Evolutionary conservation across 2,329 filamentous ascomycete species (phyloP), one percentile per base, ranked within the genome.

Genomic region (Penicillium sp.): DNA sequence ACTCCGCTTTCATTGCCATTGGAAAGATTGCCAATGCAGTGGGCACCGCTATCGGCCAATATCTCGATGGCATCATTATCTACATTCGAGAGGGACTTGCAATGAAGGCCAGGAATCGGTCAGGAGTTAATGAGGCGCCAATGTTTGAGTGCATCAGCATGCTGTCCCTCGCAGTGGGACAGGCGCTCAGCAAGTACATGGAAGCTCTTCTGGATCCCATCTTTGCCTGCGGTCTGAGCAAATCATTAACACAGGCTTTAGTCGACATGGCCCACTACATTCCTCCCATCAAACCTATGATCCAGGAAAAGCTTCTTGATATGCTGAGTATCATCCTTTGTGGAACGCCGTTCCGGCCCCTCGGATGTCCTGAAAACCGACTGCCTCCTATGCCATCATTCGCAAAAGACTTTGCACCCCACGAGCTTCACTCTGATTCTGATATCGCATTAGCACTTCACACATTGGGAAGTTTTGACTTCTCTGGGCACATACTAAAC

Each of bases 191-290:
- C 82, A 99, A 97, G 77, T 97, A 97, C 72, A 97, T 99, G 87
- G 93, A 97, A 72, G 90, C 93, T 13, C 80, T 99, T 29, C 83
- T 99, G 10, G 93, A 97, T 67, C 93, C 95, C 12, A 97, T 99
- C 58, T 99, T 99, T 75, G 93, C 91, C 17, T 99, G 94, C 72
- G 94, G 96, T 49, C 82, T 99, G 52, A 97, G 92, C 38, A 90
- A 93, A 56, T 94, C 95, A 65, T 83, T 99, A 25, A 97, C 93
- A 0, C 93, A 97, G 72, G 95, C 95, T 3, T 81, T 99, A 54
- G 93, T 97, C 23, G 95, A 99, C 70, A 97, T 99, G 90, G 94
- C 94, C 29, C 96, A 97, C 71, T 97, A 99, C 72, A 97, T 99
- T 47, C 94, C 93, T 0, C 92, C 95, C 0, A 91, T 97, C 57